These are phyloP conservation scores for Sugiyamaella lignohabitans DNA, from an alignment of 805 yeast genomes.

Conservation along the genomic window DNA sequence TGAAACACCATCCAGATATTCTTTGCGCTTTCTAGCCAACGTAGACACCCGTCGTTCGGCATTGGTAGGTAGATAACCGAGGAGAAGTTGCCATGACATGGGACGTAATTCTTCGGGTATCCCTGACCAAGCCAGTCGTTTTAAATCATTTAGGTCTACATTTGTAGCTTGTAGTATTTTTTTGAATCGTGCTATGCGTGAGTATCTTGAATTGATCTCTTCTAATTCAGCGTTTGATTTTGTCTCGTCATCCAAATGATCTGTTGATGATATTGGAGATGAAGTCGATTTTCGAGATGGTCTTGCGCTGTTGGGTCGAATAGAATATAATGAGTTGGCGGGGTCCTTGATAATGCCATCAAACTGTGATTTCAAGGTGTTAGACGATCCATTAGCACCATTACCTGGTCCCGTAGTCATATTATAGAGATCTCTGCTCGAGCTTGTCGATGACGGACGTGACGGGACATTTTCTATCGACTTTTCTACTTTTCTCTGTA, in stretches of 20 bases:
- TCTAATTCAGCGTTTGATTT: constrained; percentile 43
- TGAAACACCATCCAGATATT: constrained; percentile 68
- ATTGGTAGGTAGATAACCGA: constrained; percentile 88
- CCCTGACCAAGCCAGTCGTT: constrained; percentile 90
- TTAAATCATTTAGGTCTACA: constrained; percentile 62
- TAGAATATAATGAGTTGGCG: constrained; percentile 26
- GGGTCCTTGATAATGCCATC: constrained; percentile 25
- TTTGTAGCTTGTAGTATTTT: constrained; percentile 46
- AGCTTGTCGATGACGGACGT: constrained; percentile 7
- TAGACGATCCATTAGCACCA: neutral
- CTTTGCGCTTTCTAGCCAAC: constrained; percentile 73
- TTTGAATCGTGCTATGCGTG: constrained; percentile 62
- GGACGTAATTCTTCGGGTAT: constrained; percentile 78
- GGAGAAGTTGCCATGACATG: constrained; percentile 77
- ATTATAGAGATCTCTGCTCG: constrained; percentile 13
- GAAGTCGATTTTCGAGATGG: neutral
- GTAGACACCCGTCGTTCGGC: constrained; percentile 65
- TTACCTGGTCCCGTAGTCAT: too few relatives aligned
- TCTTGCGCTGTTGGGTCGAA: constrained; percentile 18
- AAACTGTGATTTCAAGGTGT: constrained; percentile 20
- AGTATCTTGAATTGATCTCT: constrained; percentile 51
- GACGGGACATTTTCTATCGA: constrained; percentile 22
- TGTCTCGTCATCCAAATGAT: constrained; percentile 20
- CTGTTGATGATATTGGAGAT: constrained; percentile 6
- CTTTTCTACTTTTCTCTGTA: constrained; percentile 15